Conservation (phyloP, 441 rosid genomes). For the Aleurites moluccanus region DNA sequence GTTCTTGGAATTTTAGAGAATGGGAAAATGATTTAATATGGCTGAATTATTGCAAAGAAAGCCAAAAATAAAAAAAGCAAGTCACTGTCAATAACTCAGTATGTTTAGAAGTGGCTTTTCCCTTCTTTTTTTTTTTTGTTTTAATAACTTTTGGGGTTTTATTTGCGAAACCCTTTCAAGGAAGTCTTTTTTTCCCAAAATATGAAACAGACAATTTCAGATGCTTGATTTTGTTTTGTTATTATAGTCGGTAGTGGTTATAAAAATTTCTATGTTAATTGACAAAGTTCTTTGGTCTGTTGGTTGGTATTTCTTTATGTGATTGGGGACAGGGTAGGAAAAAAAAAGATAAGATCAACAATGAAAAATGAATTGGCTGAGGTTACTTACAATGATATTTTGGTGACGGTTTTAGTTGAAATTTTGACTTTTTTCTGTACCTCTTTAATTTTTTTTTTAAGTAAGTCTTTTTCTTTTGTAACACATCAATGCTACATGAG, state of each 20-base stretch:
- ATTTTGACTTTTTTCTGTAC: constrained; percentile 12
- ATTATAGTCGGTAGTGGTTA: background rate
- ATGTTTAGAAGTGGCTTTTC: background rate
- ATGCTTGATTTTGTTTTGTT: background rate
- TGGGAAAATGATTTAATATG: background rate
- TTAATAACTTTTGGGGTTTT: background rate
- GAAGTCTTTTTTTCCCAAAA: background rate
- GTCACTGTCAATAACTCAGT: background rate
- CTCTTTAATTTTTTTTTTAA: background rate
- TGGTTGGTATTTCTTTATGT: background rate
- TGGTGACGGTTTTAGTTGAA: background rate
- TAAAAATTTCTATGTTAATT: background rate
- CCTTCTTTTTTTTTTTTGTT: background rate
- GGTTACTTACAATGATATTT: constrained; percentile 1
- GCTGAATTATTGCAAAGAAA: background rate
- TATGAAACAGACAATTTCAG: background rate
- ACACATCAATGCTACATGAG: background rate
- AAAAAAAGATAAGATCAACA: background rate
- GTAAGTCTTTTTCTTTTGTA: background rate
- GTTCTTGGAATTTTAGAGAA: background rate
- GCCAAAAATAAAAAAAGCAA: background rate
- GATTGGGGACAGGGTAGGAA: background rate
- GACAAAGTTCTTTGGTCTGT: background rate
- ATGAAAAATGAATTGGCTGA: constrained; percentile 2
- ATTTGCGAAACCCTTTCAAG: background rate